A percentile compares a stretch with the other conserved stretches of the same genome.
These are phyloP conservation scores for Akanthomyces muscarius DNA, from an alignment of 2,329 filamentous ascomycete genomes.

Conservation along the genomic window DNA sequence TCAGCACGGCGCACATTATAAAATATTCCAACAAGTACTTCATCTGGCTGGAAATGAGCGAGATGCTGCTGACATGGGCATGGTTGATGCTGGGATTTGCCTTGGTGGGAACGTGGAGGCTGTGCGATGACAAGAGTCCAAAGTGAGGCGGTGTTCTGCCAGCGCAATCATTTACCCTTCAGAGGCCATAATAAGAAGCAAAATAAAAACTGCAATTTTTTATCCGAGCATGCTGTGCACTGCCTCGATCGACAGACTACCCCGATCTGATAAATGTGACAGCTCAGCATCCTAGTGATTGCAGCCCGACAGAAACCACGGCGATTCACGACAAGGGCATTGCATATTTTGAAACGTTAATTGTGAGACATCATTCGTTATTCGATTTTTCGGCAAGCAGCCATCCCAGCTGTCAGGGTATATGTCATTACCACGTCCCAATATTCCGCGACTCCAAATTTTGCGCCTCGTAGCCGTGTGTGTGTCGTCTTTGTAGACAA, in stretches of 20 bases:
- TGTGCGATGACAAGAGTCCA: background rate
- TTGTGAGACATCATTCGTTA: background rate
- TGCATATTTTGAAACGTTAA: background rate
- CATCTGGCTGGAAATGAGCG: conserved; percentile 36
- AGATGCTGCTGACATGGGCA: conserved; percentile 26
- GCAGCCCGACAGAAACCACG: background rate
- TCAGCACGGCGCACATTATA: conserved; percentile 26
- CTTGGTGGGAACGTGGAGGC: conserved; percentile 17
- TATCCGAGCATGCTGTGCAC: background rate
- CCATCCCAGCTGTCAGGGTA: background rate
- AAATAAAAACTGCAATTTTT: background rate
- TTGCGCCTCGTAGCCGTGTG: background rate
- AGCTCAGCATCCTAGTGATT: background rate
- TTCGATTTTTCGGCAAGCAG: background rate
- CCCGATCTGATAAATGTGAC: background rate
- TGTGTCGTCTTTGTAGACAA: too few species aligned
- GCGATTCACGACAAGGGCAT: background rate
- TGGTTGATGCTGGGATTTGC: conserved; percentile 27
- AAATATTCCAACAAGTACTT: conserved; percentile 35
- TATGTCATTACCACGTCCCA: background rate
- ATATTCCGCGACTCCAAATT: too few species aligned
- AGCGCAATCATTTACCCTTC: background rate
- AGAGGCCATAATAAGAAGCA: background rate
- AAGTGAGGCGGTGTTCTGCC: conserved; percentile 1
- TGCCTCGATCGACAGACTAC: background rate